Evolutionary conservation across 2,329 filamentous ascomycete genomes (phyloP).

Genomic region (Cordyceps militaris): DNA sequence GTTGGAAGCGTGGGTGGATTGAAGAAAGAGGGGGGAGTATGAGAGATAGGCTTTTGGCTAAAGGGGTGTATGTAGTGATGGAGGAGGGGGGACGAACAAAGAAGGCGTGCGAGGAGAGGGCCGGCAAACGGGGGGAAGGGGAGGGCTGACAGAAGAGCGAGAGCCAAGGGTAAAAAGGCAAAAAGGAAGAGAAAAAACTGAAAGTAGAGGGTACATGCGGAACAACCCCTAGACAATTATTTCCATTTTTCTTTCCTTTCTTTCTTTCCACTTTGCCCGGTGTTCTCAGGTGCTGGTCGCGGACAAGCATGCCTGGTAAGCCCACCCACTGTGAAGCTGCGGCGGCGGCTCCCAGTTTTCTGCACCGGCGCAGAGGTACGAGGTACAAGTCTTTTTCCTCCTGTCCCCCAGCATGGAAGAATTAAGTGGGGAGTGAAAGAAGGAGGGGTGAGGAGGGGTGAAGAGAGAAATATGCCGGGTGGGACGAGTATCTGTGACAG

Average conservation of each 20-base stretch:
- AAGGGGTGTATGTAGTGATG: neutral
- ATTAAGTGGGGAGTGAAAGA: neutral
- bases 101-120: neutral
- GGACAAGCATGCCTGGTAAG: neutral
- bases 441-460: neutral
- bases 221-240: neutral
- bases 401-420: neutral
- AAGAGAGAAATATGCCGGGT: neutral
- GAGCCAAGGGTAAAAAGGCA: neutral
- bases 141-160: neutral
- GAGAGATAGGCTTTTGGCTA: slow-evolving; percentile 6
- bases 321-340: neutral
- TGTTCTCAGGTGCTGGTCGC: neutral
- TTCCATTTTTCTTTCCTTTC: neutral
- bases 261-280: neutral
- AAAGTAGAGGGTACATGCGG: slow-evolving; percentile 3
- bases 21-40: slow-evolving; percentile 4
- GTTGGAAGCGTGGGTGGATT: neutral
- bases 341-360: neutral
- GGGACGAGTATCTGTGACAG: neutral
- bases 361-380: neutral
- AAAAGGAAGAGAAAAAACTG: neutral
- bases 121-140: neutral
- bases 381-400: neutral
- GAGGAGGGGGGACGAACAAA: neutral